Conservation (phyloP, 1,284 basidiomycete genomes). For the Leccinum pseudoinsigne region DNA sequence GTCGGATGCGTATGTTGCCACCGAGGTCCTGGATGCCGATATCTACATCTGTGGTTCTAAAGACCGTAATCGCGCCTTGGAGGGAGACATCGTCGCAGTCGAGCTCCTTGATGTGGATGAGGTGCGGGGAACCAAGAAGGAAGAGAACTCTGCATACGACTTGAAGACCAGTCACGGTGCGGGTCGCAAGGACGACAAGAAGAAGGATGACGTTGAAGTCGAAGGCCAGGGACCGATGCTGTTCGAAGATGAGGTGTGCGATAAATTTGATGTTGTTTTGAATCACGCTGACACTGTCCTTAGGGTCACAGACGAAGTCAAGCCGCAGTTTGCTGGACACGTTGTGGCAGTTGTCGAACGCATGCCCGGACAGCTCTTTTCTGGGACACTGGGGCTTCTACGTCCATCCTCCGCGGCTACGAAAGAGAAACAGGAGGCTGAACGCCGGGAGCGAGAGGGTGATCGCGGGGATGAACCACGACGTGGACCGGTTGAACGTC, state of each 20-base stretch:
- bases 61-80: slow-evolving; percentile 97
- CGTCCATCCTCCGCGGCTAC: slow-evolving; percentile 98
- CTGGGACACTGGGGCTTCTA: slow-evolving; percentile 92
- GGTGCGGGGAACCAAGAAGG: slow-evolving; percentile 99
- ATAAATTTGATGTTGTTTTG: slow-evolving; percentile 13
- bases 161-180: slow-evolving; percentile 68
- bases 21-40: slow-evolving; percentile 97
- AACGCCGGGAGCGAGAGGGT: slow-evolving; percentile 94
- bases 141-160: slow-evolving; percentile 95
- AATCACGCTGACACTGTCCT: slow-evolving; percentile 14
- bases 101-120: slow-evolving; percentile 98
- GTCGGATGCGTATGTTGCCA: slow-evolving; percentile 99
- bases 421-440: slow-evolving; percentile 99
- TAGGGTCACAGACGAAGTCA: slow-evolving; percentile 94
- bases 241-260: slow-evolving; percentile 96
- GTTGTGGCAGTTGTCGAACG: slow-evolving; percentile 98
- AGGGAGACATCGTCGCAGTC: slow-evolving; percentile 98
- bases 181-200: slow-evolving; percentile 96
- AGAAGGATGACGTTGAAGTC: slow-evolving; percentile 99
- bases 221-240: slow-evolving; percentile 97
- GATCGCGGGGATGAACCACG: slow-evolving; percentile 83
- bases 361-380: slow-evolving; percentile 98
- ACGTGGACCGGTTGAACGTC: slow-evolving; percentile 78
- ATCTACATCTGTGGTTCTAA: slow-evolving; percentile 99
- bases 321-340: slow-evolving; percentile 95